Percentiles rank a stretch among this genome's conserved stretches.
These are phyloP conservation scores for Eucalyptus albens DNA, from an alignment of 345 rosid genomes.

Conservation along the genomic window DNA sequence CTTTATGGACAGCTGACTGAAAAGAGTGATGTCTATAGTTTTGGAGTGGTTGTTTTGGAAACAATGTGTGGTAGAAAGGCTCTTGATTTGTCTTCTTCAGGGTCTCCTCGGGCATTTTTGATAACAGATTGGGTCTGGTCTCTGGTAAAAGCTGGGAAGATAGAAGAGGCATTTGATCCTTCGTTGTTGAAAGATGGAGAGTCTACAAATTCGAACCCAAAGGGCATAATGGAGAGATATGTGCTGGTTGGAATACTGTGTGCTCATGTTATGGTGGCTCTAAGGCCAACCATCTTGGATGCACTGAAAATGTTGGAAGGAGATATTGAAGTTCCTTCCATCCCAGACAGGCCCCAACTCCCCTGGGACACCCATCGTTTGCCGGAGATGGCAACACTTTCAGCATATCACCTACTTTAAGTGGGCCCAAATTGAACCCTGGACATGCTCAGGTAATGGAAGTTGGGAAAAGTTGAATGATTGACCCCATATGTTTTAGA, in stretches of 20 bases:
- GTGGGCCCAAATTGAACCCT: conserved; percentile 17
- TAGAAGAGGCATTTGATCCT: conserved; percentile 45
- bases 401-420: conserved; percentile 40
- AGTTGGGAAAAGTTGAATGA: background rate
- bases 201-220: conserved; percentile 39
- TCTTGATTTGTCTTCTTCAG: conserved; percentile 52
- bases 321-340: conserved; percentile 66
- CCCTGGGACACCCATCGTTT: conserved; percentile 38
- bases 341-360: conserved; percentile 83
- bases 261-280: conserved; percentile 89
- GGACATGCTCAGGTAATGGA: conserved; percentile 13
- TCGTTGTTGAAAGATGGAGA: conserved; percentile 30
- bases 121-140: conserved; percentile 97
- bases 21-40: conserved; percentile 91
- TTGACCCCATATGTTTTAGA: background rate
- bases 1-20: conserved; percentile 86
- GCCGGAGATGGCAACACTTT: conserved; percentile 13
- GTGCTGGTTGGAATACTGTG: conserved; percentile 74
- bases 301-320: conserved; percentile 92
- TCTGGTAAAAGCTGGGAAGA: conserved; percentile 54
- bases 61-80: conserved; percentile 84
- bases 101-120: conserved; percentile 39
- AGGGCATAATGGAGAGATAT: conserved; percentile 73
- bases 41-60: conserved; percentile 83
- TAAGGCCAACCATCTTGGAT: conserved; percentile 72